These are phyloP conservation scores for Aspergillus sp. DNA, from an alignment of 2,329 filamentous ascomycete genomes.

Conservation along the genomic window DNA sequence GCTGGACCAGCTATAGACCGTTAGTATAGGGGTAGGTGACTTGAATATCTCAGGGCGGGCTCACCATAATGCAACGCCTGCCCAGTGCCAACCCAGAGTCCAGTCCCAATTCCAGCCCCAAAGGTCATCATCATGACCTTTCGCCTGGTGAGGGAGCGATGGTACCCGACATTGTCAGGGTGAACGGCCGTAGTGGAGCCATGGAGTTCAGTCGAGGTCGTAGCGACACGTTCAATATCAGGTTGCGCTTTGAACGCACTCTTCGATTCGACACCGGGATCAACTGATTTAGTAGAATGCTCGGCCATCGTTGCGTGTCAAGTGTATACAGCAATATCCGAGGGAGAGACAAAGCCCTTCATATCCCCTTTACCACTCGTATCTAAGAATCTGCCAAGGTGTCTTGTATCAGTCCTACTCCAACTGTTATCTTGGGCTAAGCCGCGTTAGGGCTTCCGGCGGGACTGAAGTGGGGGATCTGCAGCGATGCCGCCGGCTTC, in stretches of 20 bases:
- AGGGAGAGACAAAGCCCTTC: background rate
- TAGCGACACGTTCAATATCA: slow-evolving; percentile 6
- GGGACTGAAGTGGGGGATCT: background rate
- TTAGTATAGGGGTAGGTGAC: background rate
- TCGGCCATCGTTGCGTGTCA: background rate
- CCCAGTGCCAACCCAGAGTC: slow-evolving; percentile 43
- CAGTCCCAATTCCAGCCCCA: slow-evolving; percentile 42
- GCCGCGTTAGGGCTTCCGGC: background rate
- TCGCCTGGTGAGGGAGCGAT: slow-evolving; percentile 36
- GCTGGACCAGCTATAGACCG: slow-evolving; percentile 34
- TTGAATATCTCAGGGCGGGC: background rate
- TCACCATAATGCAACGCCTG: slow-evolving; percentile 39
- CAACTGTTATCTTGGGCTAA: background rate
- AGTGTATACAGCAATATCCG: background rate
- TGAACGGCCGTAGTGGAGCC: slow-evolving; percentile 1
- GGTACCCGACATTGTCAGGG: slow-evolving; percentile 32
- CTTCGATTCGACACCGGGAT: background rate
- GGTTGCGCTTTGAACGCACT: background rate
- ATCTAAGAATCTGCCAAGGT: background rate
- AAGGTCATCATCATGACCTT: slow-evolving; percentile 48
- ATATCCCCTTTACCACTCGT: background rate
- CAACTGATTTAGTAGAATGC: background rate
- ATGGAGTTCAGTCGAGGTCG: slow-evolving; percentile 7
- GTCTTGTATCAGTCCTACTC: background rate
- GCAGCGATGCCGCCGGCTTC: background rate